These are phyloP conservation scores for Myxozyma melibiosi DNA, from an alignment of 805 yeast species.

Conservation along the genomic window DNA sequence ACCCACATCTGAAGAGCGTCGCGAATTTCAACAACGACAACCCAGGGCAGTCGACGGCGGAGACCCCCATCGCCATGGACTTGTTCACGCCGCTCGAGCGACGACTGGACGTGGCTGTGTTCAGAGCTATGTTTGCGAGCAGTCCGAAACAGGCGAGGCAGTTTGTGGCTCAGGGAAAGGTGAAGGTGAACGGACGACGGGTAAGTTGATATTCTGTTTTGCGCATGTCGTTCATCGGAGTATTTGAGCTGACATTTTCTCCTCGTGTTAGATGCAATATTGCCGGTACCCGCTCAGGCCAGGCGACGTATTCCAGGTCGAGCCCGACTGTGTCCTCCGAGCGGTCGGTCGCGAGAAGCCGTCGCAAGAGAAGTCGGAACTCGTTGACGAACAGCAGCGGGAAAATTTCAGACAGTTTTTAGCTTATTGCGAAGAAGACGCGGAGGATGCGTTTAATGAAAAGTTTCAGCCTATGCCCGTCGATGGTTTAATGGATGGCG, in stretches of 20 bases:
- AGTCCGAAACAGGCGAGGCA: slow-evolving; percentile 93
- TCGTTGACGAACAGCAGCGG: slow-evolving; percentile 71
- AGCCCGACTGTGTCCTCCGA: slow-evolving; percentile 78
- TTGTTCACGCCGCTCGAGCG: slow-evolving; percentile 86
- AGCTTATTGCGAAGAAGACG: slow-evolving; percentile 56
- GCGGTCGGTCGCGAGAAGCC: slow-evolving; percentile 90
- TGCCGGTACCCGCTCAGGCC: slow-evolving; percentile 51
- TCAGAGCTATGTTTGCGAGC: slow-evolving; percentile 90
- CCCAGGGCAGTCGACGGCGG: slow-evolving; percentile 10
- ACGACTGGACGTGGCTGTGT: slow-evolving; percentile 85
- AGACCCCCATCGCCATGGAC: slow-evolving; percentile 83
- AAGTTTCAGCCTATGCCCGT: slow-evolving; percentile 30
- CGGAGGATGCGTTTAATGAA: slow-evolving; percentile 56
- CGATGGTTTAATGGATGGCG: slow-evolving; percentile 22
- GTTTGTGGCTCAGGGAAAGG: slow-evolving; percentile 77
- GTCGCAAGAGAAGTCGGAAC: slow-evolving; percentile 63
- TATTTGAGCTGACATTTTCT: no score
- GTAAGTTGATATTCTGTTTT: no score
- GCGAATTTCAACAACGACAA: slow-evolving; percentile 21
- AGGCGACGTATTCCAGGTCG: slow-evolving; percentile 85
- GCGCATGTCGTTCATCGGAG: no score
- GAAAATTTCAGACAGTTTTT: slow-evolving; percentile 76
- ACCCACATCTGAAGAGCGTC: slow-evolving; percentile 60
- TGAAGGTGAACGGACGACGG: slow-evolving; percentile 71
- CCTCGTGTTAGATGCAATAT: slow-evolving; percentile 21